Conservation (phyloP, 2,329 filamentous ascomycete genomes). For the Bipolaris sorokiniana region DNA sequence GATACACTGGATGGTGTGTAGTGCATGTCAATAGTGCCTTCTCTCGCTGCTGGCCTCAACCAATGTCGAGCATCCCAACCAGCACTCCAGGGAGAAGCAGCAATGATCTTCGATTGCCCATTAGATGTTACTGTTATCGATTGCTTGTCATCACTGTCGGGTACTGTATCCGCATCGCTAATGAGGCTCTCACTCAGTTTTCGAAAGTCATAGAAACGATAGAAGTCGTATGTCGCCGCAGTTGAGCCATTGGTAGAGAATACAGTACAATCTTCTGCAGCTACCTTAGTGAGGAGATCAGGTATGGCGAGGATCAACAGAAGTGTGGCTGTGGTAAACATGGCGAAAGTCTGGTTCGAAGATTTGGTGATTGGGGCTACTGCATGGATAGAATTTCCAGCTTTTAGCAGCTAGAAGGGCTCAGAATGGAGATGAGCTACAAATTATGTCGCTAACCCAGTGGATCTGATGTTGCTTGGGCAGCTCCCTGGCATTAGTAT, state of each 20-base stretch:
- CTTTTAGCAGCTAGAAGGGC: neutral
- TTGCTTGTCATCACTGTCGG: neutral
- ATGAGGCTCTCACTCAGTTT: neutral
- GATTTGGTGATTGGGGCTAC: neutral
- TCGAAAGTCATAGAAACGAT: slow-evolving; percentile 27
- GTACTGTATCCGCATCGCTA: neutral
- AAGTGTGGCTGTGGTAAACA: neutral
- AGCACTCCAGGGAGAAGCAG: slow-evolving; percentile 12
- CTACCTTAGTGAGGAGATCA: neutral
- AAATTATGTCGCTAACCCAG: neutral
- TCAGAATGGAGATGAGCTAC: slow-evolving; percentile 2
- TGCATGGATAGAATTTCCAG: neutral
- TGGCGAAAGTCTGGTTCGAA: neutral
- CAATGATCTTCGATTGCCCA: slow-evolving; percentile 8
- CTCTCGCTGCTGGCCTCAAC: slow-evolving; percentile 2
- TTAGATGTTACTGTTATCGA: neutral
- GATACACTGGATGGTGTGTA: slow-evolving; percentile 11
- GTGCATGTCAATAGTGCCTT: slow-evolving; percentile 8
- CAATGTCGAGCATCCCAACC: slow-evolving; percentile 17
- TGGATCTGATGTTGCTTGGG: neutral
- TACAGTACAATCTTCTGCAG: slow-evolving; percentile 13
- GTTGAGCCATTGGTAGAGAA: slow-evolving; percentile 20
- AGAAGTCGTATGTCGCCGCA: slow-evolving; percentile 17
- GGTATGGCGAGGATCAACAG: neutral
- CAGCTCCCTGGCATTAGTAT: neutral